Conservation (phyloP, 2,329 filamentous ascomycete species). For the Beauveria bassiana region DNA sequence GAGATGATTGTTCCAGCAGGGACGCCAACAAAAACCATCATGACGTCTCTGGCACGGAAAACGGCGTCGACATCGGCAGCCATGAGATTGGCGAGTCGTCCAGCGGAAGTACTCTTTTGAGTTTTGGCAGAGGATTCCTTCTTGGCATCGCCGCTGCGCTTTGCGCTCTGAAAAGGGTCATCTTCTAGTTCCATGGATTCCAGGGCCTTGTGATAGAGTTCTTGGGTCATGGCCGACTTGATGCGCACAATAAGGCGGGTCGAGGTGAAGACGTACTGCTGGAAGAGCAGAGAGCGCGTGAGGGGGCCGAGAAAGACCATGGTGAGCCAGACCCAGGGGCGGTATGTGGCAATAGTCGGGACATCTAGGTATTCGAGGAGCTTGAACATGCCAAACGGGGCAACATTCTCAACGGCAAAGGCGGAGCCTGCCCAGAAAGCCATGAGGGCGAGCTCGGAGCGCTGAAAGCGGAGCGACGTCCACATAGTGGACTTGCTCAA, state of each 20-base stretch:
- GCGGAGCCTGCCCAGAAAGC: slow-evolving; percentile 29
- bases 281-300: slow-evolving; percentile 40
- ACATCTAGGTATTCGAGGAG: slow-evolving; percentile 43
- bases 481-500: slow-evolving; percentile 36
- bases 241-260: slow-evolving; percentile 49
- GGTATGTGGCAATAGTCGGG: slow-evolving; percentile 35
- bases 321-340: slow-evolving; percentile 45
- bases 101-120: slow-evolving; percentile 36
- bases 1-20: slow-evolving; percentile 40
- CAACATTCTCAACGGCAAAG: slow-evolving; percentile 39
- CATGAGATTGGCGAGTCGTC: slow-evolving; percentile 49
- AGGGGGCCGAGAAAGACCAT: slow-evolving; percentile 45
- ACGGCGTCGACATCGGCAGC: slow-evolving; percentile 51
- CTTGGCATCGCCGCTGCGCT: slow-evolving; percentile 19
- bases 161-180: slow-evolving; percentile 34
- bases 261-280: slow-evolving; percentile 51
- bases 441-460: slow-evolving; percentile 37
- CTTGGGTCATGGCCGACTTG: slow-evolving; percentile 49
- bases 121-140: slow-evolving; percentile 21
- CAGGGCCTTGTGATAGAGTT: slow-evolving; percentile 49
- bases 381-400: slow-evolving; percentile 46
- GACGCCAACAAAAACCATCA: slow-evolving; percentile 37
- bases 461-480: slow-evolving; percentile 37
- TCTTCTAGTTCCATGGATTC: slow-evolving; percentile 49
- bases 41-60: slow-evolving; percentile 41